Base-by-base conservation (phyloP, 208 protist species). In the Acanthamoeba quina region DNA sequence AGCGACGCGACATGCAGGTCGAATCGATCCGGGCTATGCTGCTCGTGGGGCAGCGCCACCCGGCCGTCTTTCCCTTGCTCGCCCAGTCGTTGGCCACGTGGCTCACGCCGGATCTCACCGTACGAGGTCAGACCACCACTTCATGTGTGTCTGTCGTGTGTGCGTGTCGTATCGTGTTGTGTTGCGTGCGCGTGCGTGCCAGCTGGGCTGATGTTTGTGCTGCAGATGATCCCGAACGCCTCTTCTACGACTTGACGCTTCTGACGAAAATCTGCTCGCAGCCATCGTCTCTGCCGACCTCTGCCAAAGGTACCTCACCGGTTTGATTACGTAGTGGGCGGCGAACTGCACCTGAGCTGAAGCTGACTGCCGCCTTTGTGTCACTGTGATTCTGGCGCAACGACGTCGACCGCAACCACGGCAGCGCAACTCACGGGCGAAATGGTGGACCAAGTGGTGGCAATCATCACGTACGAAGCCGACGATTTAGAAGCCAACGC, bases 181-280 rank as follows among this genome's bases (percentile, higher is more conserved):
- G n/a, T n/a, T n/a, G n/a, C n/a, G n/a, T n/a, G n/a, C n/a, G n/a
- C n/a, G n/a, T n/a, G n/a, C n/a, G n/a, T n/a, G n/a, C n/a, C n/a
- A n/a, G n/a, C n/a, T n/a, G n/a, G n/a, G n/a, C n/a, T 41, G 5
- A 83, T 54, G 17, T 47, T 52, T 60, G 24, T 52, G 2, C 17
- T 89, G 47, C 80, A 89, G 80, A 89, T 89, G 80, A 89, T 37
- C 47, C 47, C 17, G 80, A 89, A 31, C 80, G 49, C 15, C 52
- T 89, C 31, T 89, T 89, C 31, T 89, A 89, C 47, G 80, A 68
- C 49, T 37, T 89, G 58, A 89, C 80, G 15, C 11, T 89, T 37
- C 58, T 89, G 17, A 26, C 49, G 44, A 7, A n/a, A 2, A 68
- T 56, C 24, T 89, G 80, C 80, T 56, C 80, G 19, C 80, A 29